phyloP scores from a whole-genome alignment of 2,329 filamentous ascomycete genomes.

The Calonectria hawksworthii region DNA sequence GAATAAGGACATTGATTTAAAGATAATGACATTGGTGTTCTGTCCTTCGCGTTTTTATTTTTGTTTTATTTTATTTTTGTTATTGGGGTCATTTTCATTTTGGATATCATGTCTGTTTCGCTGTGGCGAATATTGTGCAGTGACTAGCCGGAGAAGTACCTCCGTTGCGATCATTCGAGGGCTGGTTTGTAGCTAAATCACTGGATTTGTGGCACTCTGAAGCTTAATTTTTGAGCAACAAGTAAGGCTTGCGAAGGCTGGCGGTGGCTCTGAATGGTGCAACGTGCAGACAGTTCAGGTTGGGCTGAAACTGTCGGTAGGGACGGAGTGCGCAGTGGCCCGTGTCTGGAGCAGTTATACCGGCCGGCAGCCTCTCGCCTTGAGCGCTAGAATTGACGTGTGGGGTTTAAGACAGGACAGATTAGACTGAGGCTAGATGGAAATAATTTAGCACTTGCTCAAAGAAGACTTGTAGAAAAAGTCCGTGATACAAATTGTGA shows the following conservation, averaged over 20 bases:
- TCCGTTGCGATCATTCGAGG: neutral
- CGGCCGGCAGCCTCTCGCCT: neutral
- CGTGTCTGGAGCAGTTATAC: neutral
- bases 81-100: neutral
- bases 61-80: neutral
- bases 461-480: neutral
- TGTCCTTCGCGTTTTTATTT: too few species aligned
- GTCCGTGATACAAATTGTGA: neutral
- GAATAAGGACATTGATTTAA: neutral
- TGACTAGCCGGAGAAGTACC: neutral
- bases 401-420: neutral
- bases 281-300: slow-evolving; percentile 9
- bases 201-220: neutral
- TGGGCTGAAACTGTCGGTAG: slow-evolving; percentile 4
- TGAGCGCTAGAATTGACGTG: neutral
- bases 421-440: neutral
- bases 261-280: neutral
- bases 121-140: neutral
- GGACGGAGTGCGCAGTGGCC: neutral
- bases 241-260: neutral
- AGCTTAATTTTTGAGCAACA: neutral
- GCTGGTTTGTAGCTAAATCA: neutral
- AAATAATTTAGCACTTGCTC: neutral
- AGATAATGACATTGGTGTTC: too few species aligned
- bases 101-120: neutral